Conservation (phyloP, 768 basidiomycete species). For the Dictyophora rubrovolvata region DNA sequence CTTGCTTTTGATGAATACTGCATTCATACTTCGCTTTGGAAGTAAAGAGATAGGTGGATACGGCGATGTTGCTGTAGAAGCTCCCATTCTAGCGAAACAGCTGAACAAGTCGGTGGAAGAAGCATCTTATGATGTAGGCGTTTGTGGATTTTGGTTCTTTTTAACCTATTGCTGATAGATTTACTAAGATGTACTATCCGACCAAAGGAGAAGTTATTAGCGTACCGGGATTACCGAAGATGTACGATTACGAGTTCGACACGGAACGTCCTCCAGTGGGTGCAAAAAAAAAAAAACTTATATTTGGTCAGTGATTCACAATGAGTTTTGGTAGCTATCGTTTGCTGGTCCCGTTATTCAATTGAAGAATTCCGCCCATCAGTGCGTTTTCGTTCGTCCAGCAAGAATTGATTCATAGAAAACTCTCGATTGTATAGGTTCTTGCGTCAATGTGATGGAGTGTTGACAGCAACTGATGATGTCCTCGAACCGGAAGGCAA, state of each 20-base stretch:
- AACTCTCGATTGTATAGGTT: not conserved
- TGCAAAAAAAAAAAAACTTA: too few relatives aligned
- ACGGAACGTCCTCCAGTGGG: not conserved
- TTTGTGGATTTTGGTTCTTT: not conserved
- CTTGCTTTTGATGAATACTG: not conserved
- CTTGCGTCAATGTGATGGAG: constrained; percentile 9
- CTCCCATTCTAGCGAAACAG: not conserved
- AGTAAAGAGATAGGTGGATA: not conserved
- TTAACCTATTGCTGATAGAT: not conserved
- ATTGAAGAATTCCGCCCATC: not conserved
- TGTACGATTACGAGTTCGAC: constrained; percentile 6
- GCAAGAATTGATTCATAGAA: not conserved
- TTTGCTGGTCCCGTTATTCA: not conserved
- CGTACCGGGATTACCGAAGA: not conserved
- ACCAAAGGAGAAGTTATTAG: not conserved
- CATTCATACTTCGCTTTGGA: not conserved
- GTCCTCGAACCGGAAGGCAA: constrained; percentile 13
- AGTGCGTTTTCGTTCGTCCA: not conserved
- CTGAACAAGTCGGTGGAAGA: not conserved
- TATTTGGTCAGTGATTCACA: not conserved
- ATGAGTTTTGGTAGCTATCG: not conserved
- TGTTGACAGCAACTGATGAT: constrained; percentile 10
- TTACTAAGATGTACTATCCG: not conserved
- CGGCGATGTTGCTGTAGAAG: not conserved
- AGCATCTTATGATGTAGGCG: not conserved